Percentiles rank a stretch among this genome's conserved stretches.
These are phyloP conservation scores for Porogramme epimiltina DNA, from an alignment of 1,284 basidiomycete species.

Conservation along the genomic window DNA sequence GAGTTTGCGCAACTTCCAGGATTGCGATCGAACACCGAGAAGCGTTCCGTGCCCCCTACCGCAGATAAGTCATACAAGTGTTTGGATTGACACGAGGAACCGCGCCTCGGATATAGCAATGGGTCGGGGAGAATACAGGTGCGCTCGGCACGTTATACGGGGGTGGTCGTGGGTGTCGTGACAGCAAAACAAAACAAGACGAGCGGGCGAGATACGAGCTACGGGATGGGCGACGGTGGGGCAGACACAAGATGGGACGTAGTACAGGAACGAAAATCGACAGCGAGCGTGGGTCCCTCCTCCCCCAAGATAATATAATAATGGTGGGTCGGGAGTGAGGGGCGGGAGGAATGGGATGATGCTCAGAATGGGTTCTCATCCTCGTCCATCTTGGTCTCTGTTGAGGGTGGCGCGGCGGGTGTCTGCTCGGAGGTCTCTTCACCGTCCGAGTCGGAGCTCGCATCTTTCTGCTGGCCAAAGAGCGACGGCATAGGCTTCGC, in stretches of 20 bases:
- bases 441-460: conserved; percentile 30
- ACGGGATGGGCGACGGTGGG: too few relatives aligned
- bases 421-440: conserved; percentile 37
- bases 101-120: conserved; percentile 14
- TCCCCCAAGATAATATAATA: background rate
- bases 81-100: conserved; percentile 18
- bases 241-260: conserved; percentile 9
- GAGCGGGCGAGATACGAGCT: conserved; percentile 14
- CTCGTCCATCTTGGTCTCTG: conserved; percentile 26
- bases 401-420: conserved; percentile 8
- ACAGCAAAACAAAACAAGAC: conserved; percentile 27
- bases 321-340: background rate
- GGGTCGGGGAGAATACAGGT: conserved; percentile 20
- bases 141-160: conserved; percentile 18
- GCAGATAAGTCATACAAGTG: conserved; percentile 1
- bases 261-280: conserved; percentile 25
- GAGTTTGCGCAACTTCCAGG: too few relatives aligned
- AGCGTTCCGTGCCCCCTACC: too few relatives aligned
- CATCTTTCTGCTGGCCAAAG: conserved; percentile 48
- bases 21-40: too few relatives aligned
- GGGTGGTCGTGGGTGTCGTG: conserved; percentile 21
- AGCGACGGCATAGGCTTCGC: conserved; percentile 60
- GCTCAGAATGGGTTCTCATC: conserved; percentile 36
- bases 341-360: background rate
- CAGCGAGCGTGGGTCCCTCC: conserved; percentile 8